A percentile compares a stretch with the other conserved stretches of the same genome.
Conservation (phyloP, 352 stramenopile species). For the Phytophthora ohioensis region DNA sequence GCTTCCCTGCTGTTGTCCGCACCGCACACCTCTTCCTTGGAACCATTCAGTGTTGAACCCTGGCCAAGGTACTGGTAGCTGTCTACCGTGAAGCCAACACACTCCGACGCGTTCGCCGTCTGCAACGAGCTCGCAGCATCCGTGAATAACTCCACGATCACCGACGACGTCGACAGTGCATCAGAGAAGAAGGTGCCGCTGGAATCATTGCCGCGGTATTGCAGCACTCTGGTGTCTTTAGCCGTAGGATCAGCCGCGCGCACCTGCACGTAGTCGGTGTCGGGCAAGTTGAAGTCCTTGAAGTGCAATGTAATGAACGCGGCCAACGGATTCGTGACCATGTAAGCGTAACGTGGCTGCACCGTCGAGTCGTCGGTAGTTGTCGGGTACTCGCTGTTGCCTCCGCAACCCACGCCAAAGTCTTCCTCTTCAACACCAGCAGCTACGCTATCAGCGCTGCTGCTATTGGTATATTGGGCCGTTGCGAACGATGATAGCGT, state of each 20-base stretch:
- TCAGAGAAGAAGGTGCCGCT: conserved; percentile 47
- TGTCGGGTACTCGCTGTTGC: conserved; percentile 33
- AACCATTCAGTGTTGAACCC: conserved; percentile 33
- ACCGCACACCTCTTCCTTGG: conserved; percentile 67
- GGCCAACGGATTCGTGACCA: conserved; percentile 55
- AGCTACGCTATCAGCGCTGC: conserved; percentile 5
- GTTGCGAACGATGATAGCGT: conserved; percentile 11
- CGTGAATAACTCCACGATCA: conserved; percentile 67
- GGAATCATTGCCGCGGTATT: conserved; percentile 49
- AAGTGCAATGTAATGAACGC: conserved; percentile 77
- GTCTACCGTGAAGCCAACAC: conserved; percentile 62
- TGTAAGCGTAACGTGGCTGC: conserved; percentile 48
- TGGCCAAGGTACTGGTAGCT: conserved; percentile 54
- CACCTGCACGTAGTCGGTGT: conserved; percentile 64
- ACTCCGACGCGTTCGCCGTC: conserved; percentile 35
- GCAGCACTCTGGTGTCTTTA: conserved; percentile 40
- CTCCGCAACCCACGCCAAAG: conserved; percentile 49
- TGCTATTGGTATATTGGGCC: conserved; percentile 29
- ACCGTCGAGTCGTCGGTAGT: conserved; percentile 21
- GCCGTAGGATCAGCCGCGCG: conserved; percentile 36
- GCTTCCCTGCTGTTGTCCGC: conserved; percentile 70
- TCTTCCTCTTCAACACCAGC: conserved; percentile 31
- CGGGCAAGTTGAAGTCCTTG: conserved; percentile 65
- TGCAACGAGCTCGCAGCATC: conserved; percentile 19
- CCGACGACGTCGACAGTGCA: conserved; percentile 44